Base-by-base conservation (phyloP, 768 basidiomycete genomes). In the Boletales sp. region DNA sequence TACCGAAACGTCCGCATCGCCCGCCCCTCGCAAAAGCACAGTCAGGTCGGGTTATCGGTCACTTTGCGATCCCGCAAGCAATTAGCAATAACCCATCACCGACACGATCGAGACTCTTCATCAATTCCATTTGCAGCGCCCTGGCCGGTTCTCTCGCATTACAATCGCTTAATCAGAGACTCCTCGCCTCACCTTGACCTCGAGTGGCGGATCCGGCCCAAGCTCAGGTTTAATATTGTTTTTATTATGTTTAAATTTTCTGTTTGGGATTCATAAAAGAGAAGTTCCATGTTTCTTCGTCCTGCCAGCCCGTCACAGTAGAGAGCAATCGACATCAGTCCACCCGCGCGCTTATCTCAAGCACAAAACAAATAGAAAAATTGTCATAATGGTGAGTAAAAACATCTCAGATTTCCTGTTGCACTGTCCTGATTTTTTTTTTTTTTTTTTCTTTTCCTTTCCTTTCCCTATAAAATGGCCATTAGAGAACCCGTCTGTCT, bases 351-450 rank as follows among this genome's bases (percentile, higher is more conserved):
- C 25, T 28, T 28, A 28, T 28, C 25, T 28, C 25, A 1, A 28
- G 25, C 25, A 34, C 14, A 34, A 34, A 34, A 34, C 15, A 34
- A 34, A 34, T 5, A 34, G 34, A 34, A 34, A 38, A 55, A 68
- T n/a, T n/a, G n/a, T n/a, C n/a, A n/a, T n/a, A n/a, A n/a, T 68
- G 67, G 67, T 61, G 53, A 67, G 63, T 34, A 15, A 2, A 14
- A 12, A 34, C 33, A 11, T 14, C 33, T 14, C 7, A 34, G 12
- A 34, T 34, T 34, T 12, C 11, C 34, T 7, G 7, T 34, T 5
- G 13, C 33, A 34, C 33, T 14, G 12, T 5, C 2, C 2, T 28
- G 25, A 28, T 28, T 28, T 28, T 28, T 28, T 58, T 33, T 38
- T 30, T 18, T 34, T 46, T 17, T 19, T 25, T 30, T 39, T 48